phyloP scores from a whole-genome alignment of 140 eudicot genomes.

The Cichorium intybus region DNA sequence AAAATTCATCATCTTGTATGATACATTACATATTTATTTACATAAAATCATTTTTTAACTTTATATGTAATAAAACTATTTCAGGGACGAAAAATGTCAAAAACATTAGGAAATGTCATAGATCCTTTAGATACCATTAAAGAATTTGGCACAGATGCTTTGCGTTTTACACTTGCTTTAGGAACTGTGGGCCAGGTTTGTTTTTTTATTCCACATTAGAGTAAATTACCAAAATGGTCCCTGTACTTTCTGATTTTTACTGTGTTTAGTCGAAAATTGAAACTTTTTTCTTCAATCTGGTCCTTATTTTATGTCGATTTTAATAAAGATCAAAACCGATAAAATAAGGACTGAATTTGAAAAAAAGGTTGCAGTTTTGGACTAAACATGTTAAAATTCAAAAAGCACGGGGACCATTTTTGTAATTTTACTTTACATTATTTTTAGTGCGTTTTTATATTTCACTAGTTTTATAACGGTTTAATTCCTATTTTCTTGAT shows the following conservation, averaged over 20 bases:
- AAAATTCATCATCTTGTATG: background rate
- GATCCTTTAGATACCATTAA: constrained; percentile 88
- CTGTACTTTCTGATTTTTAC: background rate
- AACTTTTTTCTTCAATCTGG: background rate
- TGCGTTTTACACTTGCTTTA: constrained; percentile 84
- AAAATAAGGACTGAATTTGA: too few species aligned
- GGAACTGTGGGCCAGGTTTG: constrained; percentile 99
- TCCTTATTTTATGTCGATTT: background rate
- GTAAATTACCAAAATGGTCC: background rate
- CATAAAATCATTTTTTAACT: background rate
- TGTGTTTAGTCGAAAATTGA: background rate
- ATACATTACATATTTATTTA: background rate
- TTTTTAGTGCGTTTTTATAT: background rate
- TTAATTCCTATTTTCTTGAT: constrained; percentile 4
- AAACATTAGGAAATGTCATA: constrained; percentile 89
- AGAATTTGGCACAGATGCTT: constrained; percentile 95
- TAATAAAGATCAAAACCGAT: too few species aligned
- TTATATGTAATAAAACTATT: constrained; percentile 4
- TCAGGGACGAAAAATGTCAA: constrained; percentile 98
- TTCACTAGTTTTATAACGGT: background rate
- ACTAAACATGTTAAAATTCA: too few species aligned
- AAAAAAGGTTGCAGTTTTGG: too few species aligned
- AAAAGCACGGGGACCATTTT: background rate
- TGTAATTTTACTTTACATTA: background rate
- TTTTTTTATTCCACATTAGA: background rate